These are phyloP conservation scores for Neonectria sp. DNA, from an alignment of 2,329 filamentous ascomycete genomes.

Conservation along the genomic window DNA sequence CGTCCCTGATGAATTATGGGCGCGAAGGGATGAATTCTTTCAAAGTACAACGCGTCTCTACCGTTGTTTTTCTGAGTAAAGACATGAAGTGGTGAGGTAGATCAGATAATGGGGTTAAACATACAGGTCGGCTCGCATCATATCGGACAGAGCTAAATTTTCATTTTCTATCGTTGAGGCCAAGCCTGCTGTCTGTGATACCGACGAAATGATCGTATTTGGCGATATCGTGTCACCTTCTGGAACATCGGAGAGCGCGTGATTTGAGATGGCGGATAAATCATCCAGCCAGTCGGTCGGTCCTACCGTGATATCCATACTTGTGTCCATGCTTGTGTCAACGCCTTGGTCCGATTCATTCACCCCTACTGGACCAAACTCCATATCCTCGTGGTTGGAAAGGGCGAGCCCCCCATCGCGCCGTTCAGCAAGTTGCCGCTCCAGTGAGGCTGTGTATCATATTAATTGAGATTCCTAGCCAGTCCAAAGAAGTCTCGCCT, in stretches of 20 bases:
- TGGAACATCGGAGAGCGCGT: not conserved
- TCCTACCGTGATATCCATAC: not conserved
- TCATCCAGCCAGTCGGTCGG: not conserved
- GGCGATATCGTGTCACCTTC: not conserved
- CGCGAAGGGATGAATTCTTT: constrained; percentile 1
- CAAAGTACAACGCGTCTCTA: not conserved
- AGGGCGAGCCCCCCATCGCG: not conserved
- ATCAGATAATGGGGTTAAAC: not conserved
- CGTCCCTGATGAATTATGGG: not conserved
- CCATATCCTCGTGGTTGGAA: not conserved
- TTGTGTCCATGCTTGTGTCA: not conserved
- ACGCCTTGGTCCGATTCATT: not conserved
- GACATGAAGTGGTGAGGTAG: not conserved
- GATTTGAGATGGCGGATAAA: not conserved
- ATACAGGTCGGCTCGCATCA: not conserved
- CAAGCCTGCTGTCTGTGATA: not conserved
- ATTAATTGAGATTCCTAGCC: not conserved
- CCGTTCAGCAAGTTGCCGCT: not conserved
- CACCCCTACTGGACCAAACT: not conserved
- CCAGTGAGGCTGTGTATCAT: not conserved
- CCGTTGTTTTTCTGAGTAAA: not conserved
- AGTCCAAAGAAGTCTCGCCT: not conserved
- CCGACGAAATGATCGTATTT: not conserved
- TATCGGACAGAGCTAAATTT: not conserved
- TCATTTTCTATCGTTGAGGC: not conserved